These are phyloP conservation scores for Aspergillus carbonarius DNA, from an alignment of 2,329 filamentous ascomycete species.

Conservation along the genomic window DNA sequence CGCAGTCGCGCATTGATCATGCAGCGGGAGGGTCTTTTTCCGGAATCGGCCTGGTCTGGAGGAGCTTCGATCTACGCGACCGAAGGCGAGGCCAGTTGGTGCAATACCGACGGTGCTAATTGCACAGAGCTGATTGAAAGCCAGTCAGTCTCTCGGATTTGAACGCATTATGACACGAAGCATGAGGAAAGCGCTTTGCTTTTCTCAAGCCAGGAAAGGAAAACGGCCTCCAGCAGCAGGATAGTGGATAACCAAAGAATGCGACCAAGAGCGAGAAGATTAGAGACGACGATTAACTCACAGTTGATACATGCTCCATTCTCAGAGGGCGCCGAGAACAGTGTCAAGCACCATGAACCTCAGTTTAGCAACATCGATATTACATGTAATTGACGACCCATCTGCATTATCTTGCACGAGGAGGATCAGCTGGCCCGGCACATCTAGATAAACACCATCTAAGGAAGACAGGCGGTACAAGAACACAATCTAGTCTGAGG, in stretches of 20 bases:
- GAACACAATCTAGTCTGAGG: constrained; percentile 3
- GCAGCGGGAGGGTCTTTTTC: constrained; percentile 25
- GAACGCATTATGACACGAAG: not conserved
- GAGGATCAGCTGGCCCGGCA: constrained; percentile 18
- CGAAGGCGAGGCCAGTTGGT: constrained; percentile 58
- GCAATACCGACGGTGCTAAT: constrained; percentile 63
- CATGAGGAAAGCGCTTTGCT: not conserved
- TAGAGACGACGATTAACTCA: constrained; percentile 22
- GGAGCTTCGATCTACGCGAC: constrained; percentile 47
- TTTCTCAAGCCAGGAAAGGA: not conserved
- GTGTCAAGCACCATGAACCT: constrained; percentile 34
- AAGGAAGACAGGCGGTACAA: not conserved
- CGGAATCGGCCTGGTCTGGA: constrained; percentile 29
- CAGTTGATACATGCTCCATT: constrained; percentile 45
- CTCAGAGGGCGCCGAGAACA: constrained; percentile 31
- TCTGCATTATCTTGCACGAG: constrained; percentile 30
- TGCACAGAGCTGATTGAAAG: constrained; percentile 56
- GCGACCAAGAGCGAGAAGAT: not conserved
- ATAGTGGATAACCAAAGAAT: not conserved
- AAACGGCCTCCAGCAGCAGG: not conserved
- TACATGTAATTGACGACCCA: constrained; percentile 34
- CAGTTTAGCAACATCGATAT: constrained; percentile 33
- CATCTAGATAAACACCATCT: constrained; percentile 15
- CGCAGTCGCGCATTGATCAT: constrained; percentile 20
- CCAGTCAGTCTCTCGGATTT: not conserved